phyloP scores from a whole-genome alignment of 192 early-diverging fungal genomes.

The Thoreauomyces humboldtii region DNA sequence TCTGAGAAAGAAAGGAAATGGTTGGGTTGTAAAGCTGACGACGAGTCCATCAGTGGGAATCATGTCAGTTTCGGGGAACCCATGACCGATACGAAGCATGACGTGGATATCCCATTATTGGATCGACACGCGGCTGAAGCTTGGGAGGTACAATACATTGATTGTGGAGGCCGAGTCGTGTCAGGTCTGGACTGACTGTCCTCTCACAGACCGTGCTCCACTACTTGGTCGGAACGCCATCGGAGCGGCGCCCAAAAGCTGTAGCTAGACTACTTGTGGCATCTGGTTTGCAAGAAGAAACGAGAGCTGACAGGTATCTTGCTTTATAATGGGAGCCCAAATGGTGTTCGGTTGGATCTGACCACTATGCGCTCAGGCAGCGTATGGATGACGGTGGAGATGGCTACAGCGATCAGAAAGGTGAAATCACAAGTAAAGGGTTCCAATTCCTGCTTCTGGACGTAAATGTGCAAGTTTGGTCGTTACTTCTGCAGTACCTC shows the following conservation, averaged over 20 bases:
- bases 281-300: conserved; percentile 55
- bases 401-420: conserved; percentile 1
- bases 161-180: no score
- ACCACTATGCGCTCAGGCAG: no score
- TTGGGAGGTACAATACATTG: conserved; percentile 74
- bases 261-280: conserved; percentile 72
- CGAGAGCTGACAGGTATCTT: neutral
- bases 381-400: neutral
- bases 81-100: conserved; percentile 53
- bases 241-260: conserved; percentile 59
- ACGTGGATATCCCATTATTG: conserved; percentile 69
- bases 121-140: conserved; percentile 75
- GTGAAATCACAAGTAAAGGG: conserved; percentile 87
- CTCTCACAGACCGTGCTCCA: conserved; percentile 73
- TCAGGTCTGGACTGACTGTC: no score
- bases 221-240: conserved; percentile 85
- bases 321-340: no score
- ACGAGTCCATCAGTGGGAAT: conserved; percentile 65
- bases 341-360: no score
- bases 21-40: no score
- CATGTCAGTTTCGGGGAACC: conserved; percentile 84
- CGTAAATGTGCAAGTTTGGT: conserved; percentile 93
- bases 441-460: conserved; percentile 97
- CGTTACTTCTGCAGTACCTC: conserved; percentile 89
- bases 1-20: no score